Evolutionary conservation across 352 stramenopile genomes (phyloP).

Genomic region (Globisporangium barbulae): DNA sequence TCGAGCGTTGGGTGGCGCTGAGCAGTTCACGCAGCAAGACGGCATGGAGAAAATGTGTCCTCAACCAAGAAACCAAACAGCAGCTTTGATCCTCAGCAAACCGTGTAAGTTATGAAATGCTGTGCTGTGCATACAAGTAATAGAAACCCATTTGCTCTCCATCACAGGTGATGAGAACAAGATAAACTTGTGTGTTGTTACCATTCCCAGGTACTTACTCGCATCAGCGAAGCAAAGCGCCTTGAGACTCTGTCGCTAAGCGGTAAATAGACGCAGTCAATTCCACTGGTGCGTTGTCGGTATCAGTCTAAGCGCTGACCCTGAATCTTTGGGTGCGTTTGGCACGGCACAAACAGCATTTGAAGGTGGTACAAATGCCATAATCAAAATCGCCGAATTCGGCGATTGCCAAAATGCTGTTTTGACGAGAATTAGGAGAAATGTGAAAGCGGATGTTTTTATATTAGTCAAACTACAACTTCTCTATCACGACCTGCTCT

Average conservation of each 20-base stretch:
- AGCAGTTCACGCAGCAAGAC: slow-evolving; percentile 1
- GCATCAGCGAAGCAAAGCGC: neutral
- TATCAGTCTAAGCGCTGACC: neutral
- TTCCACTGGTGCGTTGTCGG: neutral
- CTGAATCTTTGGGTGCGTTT: neutral
- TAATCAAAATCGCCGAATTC: too few species aligned
- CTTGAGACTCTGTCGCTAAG: neutral
- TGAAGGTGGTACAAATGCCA: too few species aligned
- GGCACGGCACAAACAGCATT: too few species aligned
- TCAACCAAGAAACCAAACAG: neutral
- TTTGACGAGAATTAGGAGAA: too few species aligned
- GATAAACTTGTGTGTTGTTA: neutral
- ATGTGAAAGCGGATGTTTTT: too few species aligned
- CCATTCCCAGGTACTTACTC: neutral
- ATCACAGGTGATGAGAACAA: neutral
- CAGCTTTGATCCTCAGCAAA: neutral
- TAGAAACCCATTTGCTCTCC: slow-evolving; percentile 1
- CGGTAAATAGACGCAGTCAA: neutral
- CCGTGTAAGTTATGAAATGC: slow-evolving; percentile 7
- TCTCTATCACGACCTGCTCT: too few species aligned
- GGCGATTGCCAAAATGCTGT: too few species aligned
- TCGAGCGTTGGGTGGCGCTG: slow-evolving; percentile 61
- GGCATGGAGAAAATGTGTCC: neutral
- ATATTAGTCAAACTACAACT: too few species aligned
- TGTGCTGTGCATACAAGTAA: slow-evolving; percentile 2